Evolutionary conservation across 805 yeast species (phyloP).

Genomic region (Lachancea dasiensis): DNA sequence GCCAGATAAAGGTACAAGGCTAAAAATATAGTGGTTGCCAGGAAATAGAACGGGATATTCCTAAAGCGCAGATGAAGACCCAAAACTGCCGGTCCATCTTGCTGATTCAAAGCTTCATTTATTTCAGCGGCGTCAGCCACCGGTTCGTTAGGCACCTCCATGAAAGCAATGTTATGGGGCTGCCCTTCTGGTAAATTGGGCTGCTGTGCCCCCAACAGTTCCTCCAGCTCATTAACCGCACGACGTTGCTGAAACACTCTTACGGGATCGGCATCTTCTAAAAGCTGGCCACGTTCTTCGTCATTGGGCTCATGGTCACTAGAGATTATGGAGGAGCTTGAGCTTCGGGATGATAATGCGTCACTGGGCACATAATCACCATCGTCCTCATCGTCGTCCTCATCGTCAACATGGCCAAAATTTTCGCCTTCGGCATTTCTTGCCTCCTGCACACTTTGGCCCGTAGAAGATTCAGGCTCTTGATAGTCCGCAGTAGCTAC

Average conservation of each 20-base stretch:
- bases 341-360: slow-evolving; percentile 20
- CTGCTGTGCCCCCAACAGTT: slow-evolving; percentile 14
- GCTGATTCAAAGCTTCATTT: slow-evolving; percentile 13
- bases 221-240: slow-evolving; percentile 25
- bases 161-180: slow-evolving; percentile 10
- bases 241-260: slow-evolving; percentile 18
- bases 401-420: slow-evolving; percentile 8
- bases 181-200: slow-evolving; percentile 6
- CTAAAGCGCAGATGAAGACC: slow-evolving; percentile 22
- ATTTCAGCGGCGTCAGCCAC: slow-evolving; percentile 7
- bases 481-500: no score
- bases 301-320: slow-evolving; percentile 7
- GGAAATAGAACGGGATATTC: slow-evolving; percentile 22
- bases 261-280: slow-evolving; percentile 18
- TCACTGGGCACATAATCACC: slow-evolving; percentile 13
- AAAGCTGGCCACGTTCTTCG: slow-evolving; percentile 15
- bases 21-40: slow-evolving; percentile 27
- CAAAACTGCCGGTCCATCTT: slow-evolving; percentile 24
- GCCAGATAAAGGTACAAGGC: slow-evolving; percentile 37
- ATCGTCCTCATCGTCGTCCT: slow-evolving; percentile 23
- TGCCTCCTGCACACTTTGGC: no score
- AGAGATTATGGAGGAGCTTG: slow-evolving; percentile 8
- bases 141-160: slow-evolving; percentile 1
- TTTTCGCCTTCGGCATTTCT: background rate
- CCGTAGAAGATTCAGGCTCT: no score